phyloP scores from a whole-genome alignment of 208 protist genomes.

The Acanthamoeba castellanii region DNA sequence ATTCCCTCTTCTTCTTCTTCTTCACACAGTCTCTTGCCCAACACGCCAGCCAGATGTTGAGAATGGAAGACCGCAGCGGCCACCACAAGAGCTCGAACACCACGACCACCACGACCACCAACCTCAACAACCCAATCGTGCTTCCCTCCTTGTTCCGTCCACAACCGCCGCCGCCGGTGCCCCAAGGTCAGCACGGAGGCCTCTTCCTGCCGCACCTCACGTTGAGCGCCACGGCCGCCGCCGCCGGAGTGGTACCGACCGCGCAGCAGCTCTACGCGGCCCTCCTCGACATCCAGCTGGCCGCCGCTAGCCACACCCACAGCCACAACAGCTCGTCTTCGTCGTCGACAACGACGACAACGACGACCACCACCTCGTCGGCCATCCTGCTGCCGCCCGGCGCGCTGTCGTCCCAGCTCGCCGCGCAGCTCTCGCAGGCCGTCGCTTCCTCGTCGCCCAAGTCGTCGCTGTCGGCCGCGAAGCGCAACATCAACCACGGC shows the following conservation, averaged over 20 bases:
- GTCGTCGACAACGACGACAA: not conserved
- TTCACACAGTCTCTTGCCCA: not conserved
- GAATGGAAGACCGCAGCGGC: not conserved
- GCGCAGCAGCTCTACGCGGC: constrained; percentile 54
- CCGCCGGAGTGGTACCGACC: not conserved
- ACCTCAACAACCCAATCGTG: not conserved
- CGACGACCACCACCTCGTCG: not conserved
- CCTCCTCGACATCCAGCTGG: constrained; percentile 24
- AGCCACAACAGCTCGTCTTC: not conserved
- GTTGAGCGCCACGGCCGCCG: not conserved
- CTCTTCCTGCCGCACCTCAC: not conserved
- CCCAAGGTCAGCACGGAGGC: not conserved
- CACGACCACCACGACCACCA: not conserved
- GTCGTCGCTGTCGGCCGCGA: not conserved
- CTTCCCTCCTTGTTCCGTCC: not conserved
- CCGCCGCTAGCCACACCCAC: not conserved
- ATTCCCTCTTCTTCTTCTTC: not conserved
- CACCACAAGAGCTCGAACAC: not conserved
- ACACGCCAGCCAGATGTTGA: constrained; percentile 6
- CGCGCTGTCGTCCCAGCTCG: not conserved
- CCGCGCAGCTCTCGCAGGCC: not conserved
- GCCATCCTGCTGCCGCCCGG: not conserved
- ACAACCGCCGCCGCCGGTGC: not conserved
- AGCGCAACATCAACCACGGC: not conserved
- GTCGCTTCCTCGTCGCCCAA: not conserved